A percentile compares a stretch with the other conserved stretches of the same genome.
These are phyloP conservation scores for Hagleromyces aurorensis DNA, from an alignment of 805 yeast species.

Conservation along the genomic window DNA sequence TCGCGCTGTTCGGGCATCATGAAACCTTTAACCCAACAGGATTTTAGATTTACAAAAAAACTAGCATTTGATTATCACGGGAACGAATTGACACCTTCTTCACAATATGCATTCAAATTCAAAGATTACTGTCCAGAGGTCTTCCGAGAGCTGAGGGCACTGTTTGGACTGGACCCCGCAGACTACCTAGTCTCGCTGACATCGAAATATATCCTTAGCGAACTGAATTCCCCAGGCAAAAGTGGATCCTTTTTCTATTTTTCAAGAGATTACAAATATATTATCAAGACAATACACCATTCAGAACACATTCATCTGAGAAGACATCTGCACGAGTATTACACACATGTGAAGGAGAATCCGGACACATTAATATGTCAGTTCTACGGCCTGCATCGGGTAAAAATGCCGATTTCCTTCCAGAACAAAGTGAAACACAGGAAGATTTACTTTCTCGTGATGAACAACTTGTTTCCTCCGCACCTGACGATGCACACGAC, in stretches of 20 bases:
- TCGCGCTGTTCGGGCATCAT: conserved; percentile 84
- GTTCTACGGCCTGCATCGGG: conserved; percentile 90
- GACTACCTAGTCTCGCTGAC: conserved; percentile 90
- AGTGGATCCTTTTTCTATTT: conserved; percentile 95
- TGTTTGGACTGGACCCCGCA: conserved; percentile 89
- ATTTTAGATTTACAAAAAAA: conserved; percentile 67
- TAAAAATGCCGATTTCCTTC: conserved; percentile 68
- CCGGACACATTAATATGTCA: conserved; percentile 91
- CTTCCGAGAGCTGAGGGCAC: conserved; percentile 70
- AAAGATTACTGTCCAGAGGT: conserved; percentile 95
- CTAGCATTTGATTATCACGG: conserved; percentile 83
- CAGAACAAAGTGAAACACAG: conserved; percentile 38
- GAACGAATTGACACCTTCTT: conserved; percentile 83
- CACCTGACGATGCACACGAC: conserved; percentile 77
- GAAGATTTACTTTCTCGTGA: conserved; percentile 86
- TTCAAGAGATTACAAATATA: conserved; percentile 86
- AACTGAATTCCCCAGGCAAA: conserved; percentile 92
- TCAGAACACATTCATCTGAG: conserved; percentile 83
- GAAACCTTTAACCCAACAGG: conserved; percentile 57
- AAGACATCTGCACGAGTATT: conserved; percentile 64
- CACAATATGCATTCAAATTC: conserved; percentile 91
- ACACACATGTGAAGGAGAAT: conserved; percentile 68
- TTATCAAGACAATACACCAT: conserved; percentile 92
- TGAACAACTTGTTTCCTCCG: conserved; percentile 96
- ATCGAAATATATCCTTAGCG: conserved; percentile 85